Percentiles rank a stretch among this genome's conserved stretches.
phyloP scores from a whole-genome alignment of 441 rosid species.

The Melianthus villosus region DNA sequence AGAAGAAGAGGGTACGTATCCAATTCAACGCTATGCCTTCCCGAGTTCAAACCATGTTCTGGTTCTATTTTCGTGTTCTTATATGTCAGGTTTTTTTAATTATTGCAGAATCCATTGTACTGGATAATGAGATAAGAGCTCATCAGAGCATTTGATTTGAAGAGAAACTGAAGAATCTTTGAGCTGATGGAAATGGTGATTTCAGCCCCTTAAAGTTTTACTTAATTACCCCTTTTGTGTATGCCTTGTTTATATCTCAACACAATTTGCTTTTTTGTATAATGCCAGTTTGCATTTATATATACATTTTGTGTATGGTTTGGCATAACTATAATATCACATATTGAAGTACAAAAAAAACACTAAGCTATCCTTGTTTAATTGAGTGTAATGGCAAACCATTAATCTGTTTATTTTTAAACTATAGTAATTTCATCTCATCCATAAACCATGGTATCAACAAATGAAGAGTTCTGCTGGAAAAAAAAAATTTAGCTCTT shows the following conservation, averaged over 20 bases:
- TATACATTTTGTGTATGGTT: constrained; percentile 3
- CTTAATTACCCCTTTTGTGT: constrained; percentile 1
- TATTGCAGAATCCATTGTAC: constrained; percentile 13
- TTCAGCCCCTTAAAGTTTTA: constrained; percentile 8
- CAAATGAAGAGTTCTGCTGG: no score
- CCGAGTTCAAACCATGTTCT: neutral
- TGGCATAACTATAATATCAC: no score
- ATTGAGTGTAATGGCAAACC: no score
- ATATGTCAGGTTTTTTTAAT: constrained; percentile 18
- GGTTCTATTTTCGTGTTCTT: neutral
- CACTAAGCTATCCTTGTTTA: no score
- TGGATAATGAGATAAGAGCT: constrained; percentile 6
- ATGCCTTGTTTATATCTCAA: constrained; percentile 4
- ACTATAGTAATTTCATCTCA: no score
- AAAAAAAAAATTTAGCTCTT: no score
- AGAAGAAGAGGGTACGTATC: constrained; percentile 20
- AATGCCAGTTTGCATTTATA: no score
- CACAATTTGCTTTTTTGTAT: no score
- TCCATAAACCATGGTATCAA: no score
- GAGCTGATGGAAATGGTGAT: constrained; percentile 7
- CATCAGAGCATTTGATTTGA: neutral
- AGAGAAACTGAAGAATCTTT: neutral
- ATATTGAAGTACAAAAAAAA: no score
- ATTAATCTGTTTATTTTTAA: no score
- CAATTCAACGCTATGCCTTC: neutral